Evolutionary conservation across 345 rosid species (phyloP), one percentile per base, ranked within the genome.

Genomic region (Euphorbia peplus): DNA sequence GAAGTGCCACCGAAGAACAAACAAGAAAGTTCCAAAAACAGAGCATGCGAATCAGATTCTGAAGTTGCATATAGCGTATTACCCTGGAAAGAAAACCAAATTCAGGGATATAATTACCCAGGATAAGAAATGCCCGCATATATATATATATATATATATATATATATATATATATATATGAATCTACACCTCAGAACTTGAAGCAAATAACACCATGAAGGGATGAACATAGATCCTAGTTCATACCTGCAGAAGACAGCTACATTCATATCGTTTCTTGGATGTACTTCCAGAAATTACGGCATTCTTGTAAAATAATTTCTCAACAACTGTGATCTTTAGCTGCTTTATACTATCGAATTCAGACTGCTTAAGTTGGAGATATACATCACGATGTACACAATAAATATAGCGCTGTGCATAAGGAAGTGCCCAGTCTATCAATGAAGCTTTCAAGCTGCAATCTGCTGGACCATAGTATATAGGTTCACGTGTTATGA

Each of bases 341-440:
- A 91, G 79, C 58, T 78, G 74, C 74, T 78, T 79, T 66, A 80
- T 71, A 69, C 58, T 69, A 61, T 74, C 72, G 64, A 81, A 78
- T 63, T 83, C 86, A 60, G 83, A 79, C 71, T 72, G 82, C 80
- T 82, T 84, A 28, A 85, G 78, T 73, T 80, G 83, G 63, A 41
- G 51, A 70, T 91, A 95, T 67, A 74, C 81, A 51, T 84, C 83
- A 39, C 80, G 86, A 68, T 88, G 89, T 18, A 82, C 44, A 60
- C 84, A 72, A 73, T 71, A 83, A 35, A 91, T 71, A 81, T 90
- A 95, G 59, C 99, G 93, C 73, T 95, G 99, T 48, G 96, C 93
- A 86, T 85, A 91, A 68, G 99, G 96, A 69, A 95, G 90, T 66
- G 83, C 84, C 99, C 99, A 95, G 73, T 90, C 81, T 68, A 91